Conservation (phyloP, 345 rosid species). For the Rhodamnia rubescens region DNA sequence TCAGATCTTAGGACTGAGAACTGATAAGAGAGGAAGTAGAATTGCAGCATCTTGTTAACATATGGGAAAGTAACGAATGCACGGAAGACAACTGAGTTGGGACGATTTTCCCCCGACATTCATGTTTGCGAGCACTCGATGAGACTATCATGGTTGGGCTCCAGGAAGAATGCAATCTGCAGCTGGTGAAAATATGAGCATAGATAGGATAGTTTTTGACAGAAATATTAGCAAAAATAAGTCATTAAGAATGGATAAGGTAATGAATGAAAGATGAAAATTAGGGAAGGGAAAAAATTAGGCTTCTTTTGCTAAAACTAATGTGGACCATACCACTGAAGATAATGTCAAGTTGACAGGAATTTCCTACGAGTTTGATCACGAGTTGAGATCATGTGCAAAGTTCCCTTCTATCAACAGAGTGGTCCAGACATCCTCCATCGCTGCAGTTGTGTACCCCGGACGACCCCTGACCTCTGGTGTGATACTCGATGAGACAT, state of each 20-base stretch:
- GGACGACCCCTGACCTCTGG: slow-evolving; percentile 16
- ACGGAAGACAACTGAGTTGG: neutral
- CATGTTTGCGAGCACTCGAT: neutral
- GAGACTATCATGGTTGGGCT: neutral
- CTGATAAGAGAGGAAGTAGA: neutral
- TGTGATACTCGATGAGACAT: slow-evolving; percentile 34
- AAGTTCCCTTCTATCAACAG: slow-evolving; percentile 29
- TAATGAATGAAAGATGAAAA: too few relatives aligned
- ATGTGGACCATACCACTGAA: too few relatives aligned
- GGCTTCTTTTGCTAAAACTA: too few relatives aligned
- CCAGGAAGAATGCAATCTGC: neutral
- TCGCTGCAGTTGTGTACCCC: slow-evolving; percentile 10
- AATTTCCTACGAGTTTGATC: too few relatives aligned
- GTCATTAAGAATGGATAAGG: too few relatives aligned
- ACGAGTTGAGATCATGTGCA: slow-evolving; percentile 20
- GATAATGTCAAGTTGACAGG: too few relatives aligned
- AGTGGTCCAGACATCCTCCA: slow-evolving; percentile 37
- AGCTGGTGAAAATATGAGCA: too few relatives aligned
- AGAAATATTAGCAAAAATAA: too few relatives aligned
- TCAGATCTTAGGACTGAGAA: neutral
- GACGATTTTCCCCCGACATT: neutral
- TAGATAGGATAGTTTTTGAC: too few relatives aligned
- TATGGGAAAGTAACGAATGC: neutral
- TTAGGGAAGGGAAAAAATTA: too few relatives aligned
- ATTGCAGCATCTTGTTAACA: neutral